Evolutionary conservation across 1,284 basidiomycete genomes (phyloP).

Genomic region (Porogramme epimiltina): DNA sequence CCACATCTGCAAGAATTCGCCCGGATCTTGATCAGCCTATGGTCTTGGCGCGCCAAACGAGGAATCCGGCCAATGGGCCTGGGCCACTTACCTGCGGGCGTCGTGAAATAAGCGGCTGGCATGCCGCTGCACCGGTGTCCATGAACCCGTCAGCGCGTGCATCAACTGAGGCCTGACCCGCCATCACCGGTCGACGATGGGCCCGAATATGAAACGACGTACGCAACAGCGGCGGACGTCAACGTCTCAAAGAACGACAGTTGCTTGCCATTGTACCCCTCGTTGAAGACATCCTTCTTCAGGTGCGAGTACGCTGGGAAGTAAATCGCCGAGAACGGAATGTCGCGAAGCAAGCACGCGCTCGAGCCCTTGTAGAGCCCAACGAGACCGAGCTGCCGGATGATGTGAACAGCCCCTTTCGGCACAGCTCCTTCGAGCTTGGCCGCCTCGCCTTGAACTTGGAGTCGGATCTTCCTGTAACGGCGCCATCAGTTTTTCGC

Average conservation of each 20-base stretch:
- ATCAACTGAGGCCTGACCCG: conserved; percentile 22
- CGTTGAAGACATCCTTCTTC: conserved; percentile 93
- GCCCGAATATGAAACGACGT: conserved; percentile 36
- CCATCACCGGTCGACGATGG: conserved; percentile 18
- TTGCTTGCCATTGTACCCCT: conserved; percentile 95
- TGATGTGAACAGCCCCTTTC: conserved; percentile 89
- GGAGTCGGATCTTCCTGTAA: conserved; percentile 91
- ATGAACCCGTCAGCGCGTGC: conserved; percentile 13
- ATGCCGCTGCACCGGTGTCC: conserved; percentile 77
- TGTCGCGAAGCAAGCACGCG: conserved; percentile 89
- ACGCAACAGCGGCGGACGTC: conserved; percentile 81
- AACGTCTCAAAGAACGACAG: conserved; percentile 92
- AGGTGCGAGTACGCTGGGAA: conserved; percentile 82
- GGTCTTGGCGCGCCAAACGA: conserved; percentile 15
- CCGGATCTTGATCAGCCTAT: conserved; percentile 24
- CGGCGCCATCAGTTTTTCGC: conserved; percentile 15
- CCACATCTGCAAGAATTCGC: conserved; percentile 70
- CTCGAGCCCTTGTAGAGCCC: conserved; percentile 92
- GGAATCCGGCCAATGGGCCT: background rate
- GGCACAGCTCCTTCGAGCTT: conserved; percentile 79
- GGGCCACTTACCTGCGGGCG: conserved; percentile 73
- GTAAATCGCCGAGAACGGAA: conserved; percentile 90
- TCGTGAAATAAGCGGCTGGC: conserved; percentile 90
- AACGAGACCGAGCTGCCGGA: conserved; percentile 89
- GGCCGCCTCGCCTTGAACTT: conserved; percentile 94